phyloP scores from a whole-genome alignment of 23 red algal genomes.

The Agarophyton chilense region DNA sequence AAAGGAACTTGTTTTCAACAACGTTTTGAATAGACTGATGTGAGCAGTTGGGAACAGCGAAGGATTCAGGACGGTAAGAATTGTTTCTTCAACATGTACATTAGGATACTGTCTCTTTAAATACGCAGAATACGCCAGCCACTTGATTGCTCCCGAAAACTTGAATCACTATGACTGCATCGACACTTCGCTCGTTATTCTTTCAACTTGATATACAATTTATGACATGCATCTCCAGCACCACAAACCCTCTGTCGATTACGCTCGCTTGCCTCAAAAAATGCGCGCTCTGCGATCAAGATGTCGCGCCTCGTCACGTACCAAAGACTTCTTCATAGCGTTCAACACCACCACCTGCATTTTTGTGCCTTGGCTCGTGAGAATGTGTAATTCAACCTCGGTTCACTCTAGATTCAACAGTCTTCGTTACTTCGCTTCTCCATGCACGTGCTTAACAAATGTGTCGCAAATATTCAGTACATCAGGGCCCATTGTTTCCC shows the following conservation, averaged over 20 bases:
- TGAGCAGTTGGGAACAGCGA: too few relatives aligned
- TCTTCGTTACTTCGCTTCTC: slow-evolving; percentile 19
- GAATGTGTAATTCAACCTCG: background rate
- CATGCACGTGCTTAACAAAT: background rate
- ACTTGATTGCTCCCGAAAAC: too few relatives aligned
- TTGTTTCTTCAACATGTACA: too few relatives aligned
- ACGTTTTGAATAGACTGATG: too few relatives aligned
- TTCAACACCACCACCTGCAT: background rate
- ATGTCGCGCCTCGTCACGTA: slow-evolving; percentile 23
- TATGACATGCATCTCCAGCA: slow-evolving; percentile 31
- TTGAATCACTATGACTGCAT: too few relatives aligned
- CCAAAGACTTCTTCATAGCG: background rate
- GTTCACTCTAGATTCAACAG: slow-evolving; percentile 12
- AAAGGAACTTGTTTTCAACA: too few relatives aligned
- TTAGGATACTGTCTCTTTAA: too few relatives aligned
- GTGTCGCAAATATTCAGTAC: background rate
- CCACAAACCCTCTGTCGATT: slow-evolving; percentile 13
- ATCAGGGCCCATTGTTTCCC: background rate
- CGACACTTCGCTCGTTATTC: too few relatives aligned
- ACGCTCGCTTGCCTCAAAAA: background rate
- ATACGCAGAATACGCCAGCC: too few relatives aligned
- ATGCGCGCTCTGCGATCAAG: slow-evolving; percentile 5
- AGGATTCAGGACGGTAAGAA: too few relatives aligned
- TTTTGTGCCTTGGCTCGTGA: background rate
- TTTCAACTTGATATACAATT: slow-evolving; percentile 21